Base-by-base conservation (phyloP, 768 basidiomycete genomes). In the Kwoniella sp. region DNA sequence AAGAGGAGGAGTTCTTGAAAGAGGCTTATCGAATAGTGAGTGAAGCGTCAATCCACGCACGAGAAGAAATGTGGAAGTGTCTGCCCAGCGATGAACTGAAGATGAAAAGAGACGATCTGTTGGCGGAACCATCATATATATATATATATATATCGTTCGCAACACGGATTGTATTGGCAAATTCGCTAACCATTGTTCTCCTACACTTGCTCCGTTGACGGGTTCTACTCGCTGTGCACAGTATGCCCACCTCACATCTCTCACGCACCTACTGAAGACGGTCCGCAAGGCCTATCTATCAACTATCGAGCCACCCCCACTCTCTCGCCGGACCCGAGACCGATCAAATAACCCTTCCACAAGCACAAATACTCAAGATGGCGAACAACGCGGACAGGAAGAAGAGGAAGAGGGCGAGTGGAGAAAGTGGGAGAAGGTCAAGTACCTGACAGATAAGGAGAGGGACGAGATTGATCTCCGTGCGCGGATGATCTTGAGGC, bases 401-500 rank as follows among this genome's bases (percentile, higher is more conserved):
- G 72, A n/a, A 20, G 57, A 61, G 13, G 65, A 71, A 29, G 62
- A 56, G 47, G 61, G 53, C 13, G 70, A 73, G 13, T 66, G 81
- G 62, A 67, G 64, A 26, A 69, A 68, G 23, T 79, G 76, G 74
- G 73, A 79, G 41, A 70, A 68, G 22, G 78, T 77, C 13, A 79
- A 78, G 54, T 78, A 73, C 54, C 85, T 99, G 5, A 87, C 87
- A 9, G 93, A 97, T 76, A 87, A 91, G 68, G 94, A 99, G 79
- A 85, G 94, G 66, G 94, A 97, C 82, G 92, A 96, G 82, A 91
- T 99, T 58, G 96, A 99, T 84, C 82, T 93, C 66, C 90, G 95
- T 77, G 90, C 92, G 31, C 88, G 90, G 70, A 85, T 92, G 73
- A 89, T 96, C 60, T 83, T 98, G 55, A 86, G 88, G 55, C 86